A percentile compares a stretch with the other conserved stretches of the same genome.
Conservation (phyloP, 495 filamentous ascomycete species). For the Amorphotheca resinae region DNA sequence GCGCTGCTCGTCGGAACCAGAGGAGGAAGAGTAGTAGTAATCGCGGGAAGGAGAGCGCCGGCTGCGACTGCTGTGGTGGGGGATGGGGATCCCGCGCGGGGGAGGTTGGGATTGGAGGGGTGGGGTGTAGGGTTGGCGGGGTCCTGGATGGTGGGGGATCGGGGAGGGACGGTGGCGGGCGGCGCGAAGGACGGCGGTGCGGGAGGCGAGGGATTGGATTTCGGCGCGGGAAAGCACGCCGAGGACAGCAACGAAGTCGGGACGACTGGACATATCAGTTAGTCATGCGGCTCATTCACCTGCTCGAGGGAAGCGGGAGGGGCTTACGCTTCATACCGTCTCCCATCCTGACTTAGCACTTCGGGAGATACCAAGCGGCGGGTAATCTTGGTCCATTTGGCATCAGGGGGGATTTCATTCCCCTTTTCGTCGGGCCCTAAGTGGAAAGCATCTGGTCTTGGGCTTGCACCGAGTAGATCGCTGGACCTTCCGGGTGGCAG, state of each 20-base stretch:
- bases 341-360: constrained; percentile 47
- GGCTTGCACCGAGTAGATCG: constrained; percentile 9
- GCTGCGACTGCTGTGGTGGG: background rate
- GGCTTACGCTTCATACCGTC: constrained; percentile 52
- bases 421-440: constrained; percentile 40
- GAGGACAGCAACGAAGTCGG: constrained; percentile 55
- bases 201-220: constrained; percentile 44
- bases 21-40: background rate
- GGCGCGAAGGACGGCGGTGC: constrained; percentile 40
- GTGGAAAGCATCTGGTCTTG: constrained; percentile 2
- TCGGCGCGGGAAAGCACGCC: constrained; percentile 47
- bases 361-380: constrained; percentile 53
- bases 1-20: background rate
- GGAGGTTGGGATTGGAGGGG: constrained; percentile 4
- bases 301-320: background rate
- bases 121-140: background rate
- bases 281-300: background rate
- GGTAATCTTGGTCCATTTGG: constrained; percentile 60
- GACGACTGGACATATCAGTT: constrained; percentile 19
- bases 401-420: constrained; percentile 50
- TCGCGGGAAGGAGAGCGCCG: background rate
- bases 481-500: background rate
- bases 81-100: background rate
- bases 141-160: constrained; percentile 1
- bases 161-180: constrained; percentile 15